Evolutionary conservation across 2,329 filamentous ascomycete species (phyloP), one percentile per base, ranked within the genome.

Genomic region (Trichoderma semiorbis): DNA sequence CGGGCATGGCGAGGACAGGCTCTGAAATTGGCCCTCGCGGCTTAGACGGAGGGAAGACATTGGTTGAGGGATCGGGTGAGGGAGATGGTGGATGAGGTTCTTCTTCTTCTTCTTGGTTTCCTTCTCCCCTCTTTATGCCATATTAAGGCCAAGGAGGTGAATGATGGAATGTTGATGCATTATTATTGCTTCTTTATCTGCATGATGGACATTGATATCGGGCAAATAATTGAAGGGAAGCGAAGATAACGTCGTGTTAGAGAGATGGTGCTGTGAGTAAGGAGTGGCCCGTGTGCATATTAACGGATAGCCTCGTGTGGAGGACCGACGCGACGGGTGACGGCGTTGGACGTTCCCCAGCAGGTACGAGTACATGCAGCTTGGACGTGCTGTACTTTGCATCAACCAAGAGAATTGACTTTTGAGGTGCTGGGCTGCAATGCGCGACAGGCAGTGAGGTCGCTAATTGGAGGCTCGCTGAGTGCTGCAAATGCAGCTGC

Each of bases 251-350:
- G 64, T 34, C 39, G 30, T 32, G 39, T 34, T 47, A 61, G 66
- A 61, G 53, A 61, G 66, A 32, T 50, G 57, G 66, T 69, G 66
- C 66, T 60, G 36, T 47, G 66, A 69, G 39, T 69, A 60, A 24
- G 28, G 66, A 50, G 66, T 61, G 66, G 66, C 28, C 66, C 55
- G 66, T 69, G 66, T 60, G 36, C 39, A 43, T 47, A 60, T 69
- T 50, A 61, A 50, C 66, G 66, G 57, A 61, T 32, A 50, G 66
- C 36, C 24, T 50, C 28, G 66, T 61, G 66, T 61, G 66, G 66
- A 69, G 66, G 53, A 34, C 57, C 57, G 57, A 24, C 24, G 34
- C 34, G 50, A 58, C 65, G 66, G 55, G 66, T 34, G 53, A 61
- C 60, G 55, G 66, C 66, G 36, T 53, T 39, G 32, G n/a, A 24